A percentile compares a stretch with the other conserved stretches of the same genome.
Conservation (phyloP, 1,284 basidiomycete genomes). For the Cryptococcus jaspeensis region DNA sequence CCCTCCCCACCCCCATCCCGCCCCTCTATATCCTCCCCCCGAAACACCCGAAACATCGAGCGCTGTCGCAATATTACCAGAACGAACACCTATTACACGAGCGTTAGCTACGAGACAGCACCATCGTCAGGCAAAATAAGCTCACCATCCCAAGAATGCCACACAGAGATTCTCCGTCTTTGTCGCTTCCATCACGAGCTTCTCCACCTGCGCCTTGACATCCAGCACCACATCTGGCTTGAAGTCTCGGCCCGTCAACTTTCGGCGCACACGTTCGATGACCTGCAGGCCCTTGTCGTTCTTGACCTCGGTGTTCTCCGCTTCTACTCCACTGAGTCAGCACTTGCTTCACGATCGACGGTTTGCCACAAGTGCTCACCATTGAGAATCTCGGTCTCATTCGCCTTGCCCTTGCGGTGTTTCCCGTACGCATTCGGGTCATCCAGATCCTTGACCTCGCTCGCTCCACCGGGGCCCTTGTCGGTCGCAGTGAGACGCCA, state of each 20-base stretch:
- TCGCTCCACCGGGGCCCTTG: slow-evolving; percentile 45
- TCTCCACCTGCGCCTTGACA: slow-evolving; percentile 79
- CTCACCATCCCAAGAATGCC: slow-evolving; percentile 90
- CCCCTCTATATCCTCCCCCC: no score
- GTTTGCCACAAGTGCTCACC: slow-evolving; percentile 34
- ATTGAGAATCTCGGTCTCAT: slow-evolving; percentile 52
- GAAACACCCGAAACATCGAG: no score
- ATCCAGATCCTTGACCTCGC: slow-evolving; percentile 27
- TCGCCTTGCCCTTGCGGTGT: slow-evolving; percentile 45
- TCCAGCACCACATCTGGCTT: slow-evolving; percentile 72
- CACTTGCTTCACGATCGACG: not conserved
- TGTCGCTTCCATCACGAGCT: slow-evolving; percentile 85
- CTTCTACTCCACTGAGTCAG: slow-evolving; percentile 25
- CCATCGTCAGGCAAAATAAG: slow-evolving; percentile 2
- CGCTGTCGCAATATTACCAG: slow-evolving; percentile 25
- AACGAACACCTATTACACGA: slow-evolving; percentile 34
- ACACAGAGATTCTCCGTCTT: slow-evolving; percentile 91
- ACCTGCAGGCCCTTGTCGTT: slow-evolving; percentile 87
- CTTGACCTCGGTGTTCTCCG: slow-evolving; percentile 69
- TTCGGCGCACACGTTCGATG: slow-evolving; percentile 88
- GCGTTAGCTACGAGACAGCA: slow-evolving; percentile 1
- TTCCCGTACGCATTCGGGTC: slow-evolving; percentile 34
- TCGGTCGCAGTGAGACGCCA: slow-evolving; percentile 56
- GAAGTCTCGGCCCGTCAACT: slow-evolving; percentile 90
- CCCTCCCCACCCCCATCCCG: no score